Evolutionary conservation across 2,329 filamentous ascomycete species (phyloP).

Genomic region (Diaporthe destruens): DNA sequence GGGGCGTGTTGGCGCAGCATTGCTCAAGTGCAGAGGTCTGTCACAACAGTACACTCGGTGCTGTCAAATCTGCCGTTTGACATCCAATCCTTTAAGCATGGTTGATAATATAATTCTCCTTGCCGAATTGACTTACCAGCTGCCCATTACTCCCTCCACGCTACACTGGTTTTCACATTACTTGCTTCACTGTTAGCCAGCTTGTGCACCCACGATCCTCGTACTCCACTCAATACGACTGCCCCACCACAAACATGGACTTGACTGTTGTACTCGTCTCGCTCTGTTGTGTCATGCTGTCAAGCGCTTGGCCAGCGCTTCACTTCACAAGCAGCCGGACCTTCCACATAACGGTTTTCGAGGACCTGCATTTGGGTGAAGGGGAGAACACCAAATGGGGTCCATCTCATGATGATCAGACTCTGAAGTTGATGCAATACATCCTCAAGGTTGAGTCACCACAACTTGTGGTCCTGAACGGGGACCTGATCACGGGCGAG

Average conservation of each 20-base stretch:
- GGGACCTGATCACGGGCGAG: slow-evolving; percentile 69
- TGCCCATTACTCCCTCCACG: no score
- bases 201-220: no score
- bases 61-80: not conserved
- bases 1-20: no score
- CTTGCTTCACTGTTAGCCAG: not conserved
- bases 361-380: slow-evolving; percentile 68
- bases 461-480: slow-evolving; percentile 67
- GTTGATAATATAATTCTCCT: not conserved
- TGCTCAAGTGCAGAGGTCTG: no score
- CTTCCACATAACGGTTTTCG: slow-evolving; percentile 39
- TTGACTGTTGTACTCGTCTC: not conserved
- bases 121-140: not conserved
- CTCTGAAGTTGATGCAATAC: slow-evolving; percentile 58
- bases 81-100: not conserved
- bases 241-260: not conserved
- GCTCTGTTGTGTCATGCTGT: not conserved
- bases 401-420: slow-evolving; percentile 58
- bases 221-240: no score
- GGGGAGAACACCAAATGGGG: slow-evolving; percentile 51
- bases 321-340: slow-evolving; percentile 25
- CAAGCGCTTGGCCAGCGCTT: slow-evolving; percentile 25
- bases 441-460: slow-evolving; percentile 59
- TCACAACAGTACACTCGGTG: no score
- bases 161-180: not conserved